Evolutionary conservation across 495 filamentous ascomycete species (phyloP).

Genomic region (Apodospora peruviana): DNA sequence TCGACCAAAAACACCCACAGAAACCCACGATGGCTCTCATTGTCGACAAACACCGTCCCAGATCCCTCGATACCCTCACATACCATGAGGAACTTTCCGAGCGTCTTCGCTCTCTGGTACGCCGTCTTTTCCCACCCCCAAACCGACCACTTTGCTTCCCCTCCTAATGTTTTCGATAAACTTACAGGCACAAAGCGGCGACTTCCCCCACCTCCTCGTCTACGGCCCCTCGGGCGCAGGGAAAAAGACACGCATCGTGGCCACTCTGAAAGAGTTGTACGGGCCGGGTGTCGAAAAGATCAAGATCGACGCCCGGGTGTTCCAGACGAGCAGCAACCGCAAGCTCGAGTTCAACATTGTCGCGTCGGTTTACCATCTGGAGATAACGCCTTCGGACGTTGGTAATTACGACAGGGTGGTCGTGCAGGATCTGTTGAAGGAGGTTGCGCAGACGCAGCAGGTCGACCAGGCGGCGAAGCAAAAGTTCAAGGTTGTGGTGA

Average conservation of each 20-base stretch:
- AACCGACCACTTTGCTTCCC: not conserved
- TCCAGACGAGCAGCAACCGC: conserved; percentile 90
- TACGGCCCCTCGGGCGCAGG: conserved; percentile 95
- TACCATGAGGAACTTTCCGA: conserved; percentile 88
- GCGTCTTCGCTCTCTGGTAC: conserved; percentile 77
- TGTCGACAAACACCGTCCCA: conserved; percentile 92
- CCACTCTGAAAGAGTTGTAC: conserved; percentile 86
- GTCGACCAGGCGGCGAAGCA: conserved; percentile 86
- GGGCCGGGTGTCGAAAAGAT: conserved; percentile 93
- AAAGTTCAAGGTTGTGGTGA: conserved; percentile 95
- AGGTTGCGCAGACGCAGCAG: conserved; percentile 97
- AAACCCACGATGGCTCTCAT: conserved; percentile 57
- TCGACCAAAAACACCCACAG: not conserved
- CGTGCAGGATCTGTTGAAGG: conserved; percentile 90
- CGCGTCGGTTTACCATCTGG: conserved; percentile 89
- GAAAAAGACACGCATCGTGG: conserved; percentile 95
- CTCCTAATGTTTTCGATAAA: conserved; percentile 1
- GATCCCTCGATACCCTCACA: conserved; percentile 75
- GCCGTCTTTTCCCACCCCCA: conserved; percentile 11
- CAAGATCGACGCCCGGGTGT: conserved; percentile 92
- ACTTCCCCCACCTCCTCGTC: conserved; percentile 94
- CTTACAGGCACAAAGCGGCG: conserved; percentile 81
- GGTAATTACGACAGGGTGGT: conserved; percentile 94
- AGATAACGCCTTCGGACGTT: conserved; percentile 97
- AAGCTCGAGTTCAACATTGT: conserved; percentile 99